These are phyloP conservation scores for Dactylorhiza incarnata DNA, from an alignment of 106 monocot species.

Conservation along the genomic window DNA sequence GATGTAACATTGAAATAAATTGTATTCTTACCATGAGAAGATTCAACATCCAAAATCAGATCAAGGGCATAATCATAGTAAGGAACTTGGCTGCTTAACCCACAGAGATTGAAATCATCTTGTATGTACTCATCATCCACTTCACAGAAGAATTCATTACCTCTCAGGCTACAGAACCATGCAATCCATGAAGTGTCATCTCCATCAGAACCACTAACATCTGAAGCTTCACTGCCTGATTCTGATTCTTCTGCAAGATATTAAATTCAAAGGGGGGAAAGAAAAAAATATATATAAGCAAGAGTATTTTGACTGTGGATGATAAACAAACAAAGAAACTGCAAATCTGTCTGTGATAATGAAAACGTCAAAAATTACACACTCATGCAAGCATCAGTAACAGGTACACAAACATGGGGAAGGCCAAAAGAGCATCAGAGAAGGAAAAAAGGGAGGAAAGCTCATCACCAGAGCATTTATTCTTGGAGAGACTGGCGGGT, in stretches of 20 bases:
- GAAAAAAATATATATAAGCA: background rate
- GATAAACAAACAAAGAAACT: background rate
- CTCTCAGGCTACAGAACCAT: conserved; percentile 55
- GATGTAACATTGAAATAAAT: background rate
- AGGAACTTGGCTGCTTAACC: conserved; percentile 44
- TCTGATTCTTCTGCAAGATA: conserved; percentile 26
- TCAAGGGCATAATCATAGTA: conserved; percentile 58
- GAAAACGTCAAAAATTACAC: background rate
- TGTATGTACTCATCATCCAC: conserved; percentile 61
- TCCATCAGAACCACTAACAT: conserved; percentile 57
- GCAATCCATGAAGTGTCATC: conserved; percentile 64
- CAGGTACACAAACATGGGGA: background rate
- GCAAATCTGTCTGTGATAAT: background rate
- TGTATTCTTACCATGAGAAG: conserved; percentile 40
- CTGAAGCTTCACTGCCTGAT: conserved; percentile 45
- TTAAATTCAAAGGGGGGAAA: background rate
- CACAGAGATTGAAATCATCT: conserved; percentile 67
- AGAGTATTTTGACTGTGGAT: background rate
- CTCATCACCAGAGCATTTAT: conserved; percentile 9
- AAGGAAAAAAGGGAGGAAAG: conserved; percentile 2
- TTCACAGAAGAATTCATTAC: conserved; percentile 64
- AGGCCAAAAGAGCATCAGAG: background rate
- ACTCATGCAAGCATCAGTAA: background rate
- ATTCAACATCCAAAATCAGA: conserved; percentile 58
- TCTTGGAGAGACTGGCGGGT: background rate